Evolutionary conservation across 495 filamentous ascomycete genomes (phyloP), one percentile per base, ranked within the genome.

Genomic region (Trichocladium antarcticum): DNA sequence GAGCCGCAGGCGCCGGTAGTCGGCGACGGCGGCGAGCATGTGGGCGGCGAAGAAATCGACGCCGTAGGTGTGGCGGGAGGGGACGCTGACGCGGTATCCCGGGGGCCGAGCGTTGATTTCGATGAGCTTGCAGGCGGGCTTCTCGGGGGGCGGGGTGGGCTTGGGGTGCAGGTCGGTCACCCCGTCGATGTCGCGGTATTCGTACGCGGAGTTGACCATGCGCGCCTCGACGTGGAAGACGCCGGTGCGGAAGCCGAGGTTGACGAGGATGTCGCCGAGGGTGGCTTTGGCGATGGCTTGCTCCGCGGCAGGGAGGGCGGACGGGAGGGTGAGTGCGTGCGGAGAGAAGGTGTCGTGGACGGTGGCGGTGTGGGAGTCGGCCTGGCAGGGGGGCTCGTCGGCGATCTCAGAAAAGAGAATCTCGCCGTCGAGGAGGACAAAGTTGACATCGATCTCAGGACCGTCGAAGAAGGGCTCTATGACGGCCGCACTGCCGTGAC

Each of bases 361-460:
- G 4, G 45, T 53, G 15, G 58, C 54, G 14, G 58, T 37, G 16
- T 17, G 22, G 3, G 42, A 19, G 36, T 78, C 75, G 17, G 63
- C 74, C 0, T 60, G 41, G 36, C 65, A 70, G 12, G 75, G 75
- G 27, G 76, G 72, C 47, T 78, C 73, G 44, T 78, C 75, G 1
- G 62, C 65, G 24, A 74, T 60, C 48, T 79, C 75, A 48, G 45
- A 67, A 52, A 77, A 77, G 1, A 77, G 47, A 9, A 77, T 35
- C 32, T 78, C 66, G 21, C 73, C 73, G 42, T 75, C 65, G 1
- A 63, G 53, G 3, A 79, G 56, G 2, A 75, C 61, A 37, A 77
- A 62, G 53, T 77, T 79, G 42, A 61, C 69, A 47, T 79, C 75
- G 12, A 79, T 69, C 52, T 79, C 75, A 0, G 75, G 75, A 0